These are phyloP conservation scores for Quercus tomentella DNA, from an alignment of 331 rosid genomes.

Conservation along the genomic window DNA sequence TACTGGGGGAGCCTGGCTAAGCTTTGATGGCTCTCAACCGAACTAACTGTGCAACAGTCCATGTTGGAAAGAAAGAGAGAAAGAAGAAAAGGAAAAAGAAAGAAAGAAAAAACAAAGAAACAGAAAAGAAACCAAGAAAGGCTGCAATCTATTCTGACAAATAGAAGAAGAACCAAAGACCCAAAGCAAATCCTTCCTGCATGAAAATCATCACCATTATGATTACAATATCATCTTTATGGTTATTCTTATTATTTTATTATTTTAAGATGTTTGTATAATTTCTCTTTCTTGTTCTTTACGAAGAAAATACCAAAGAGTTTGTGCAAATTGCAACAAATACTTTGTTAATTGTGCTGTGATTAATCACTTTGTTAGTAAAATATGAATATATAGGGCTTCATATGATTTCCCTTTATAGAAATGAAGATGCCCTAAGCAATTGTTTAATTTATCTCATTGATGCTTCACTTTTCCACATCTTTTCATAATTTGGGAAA, in stretches of 20 bases:
- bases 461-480: conserved; percentile 21
- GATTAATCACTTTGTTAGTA: conserved; percentile 21
- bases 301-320: conserved; percentile 53
- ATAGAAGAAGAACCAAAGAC: conserved; percentile 43
- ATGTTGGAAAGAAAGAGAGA: conserved; percentile 52
- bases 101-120: conserved; percentile 27
- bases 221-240: conserved; percentile 45
- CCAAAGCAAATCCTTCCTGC: conserved; percentile 51
- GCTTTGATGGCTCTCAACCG: conserved; percentile 38
- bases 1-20: conserved; percentile 26
- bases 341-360: conserved; percentile 31
- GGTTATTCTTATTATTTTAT: conserved; percentile 53
- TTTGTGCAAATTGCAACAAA: conserved; percentile 54
- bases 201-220: conserved; percentile 70
- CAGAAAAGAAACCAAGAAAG: conserved; percentile 36
- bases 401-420: conserved; percentile 12
- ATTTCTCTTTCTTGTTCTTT: conserved; percentile 29
- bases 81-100: conserved; percentile 24
- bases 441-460: conserved; percentile 1
- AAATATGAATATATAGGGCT: conserved; percentile 9
- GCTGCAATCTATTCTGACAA: conserved; percentile 59
- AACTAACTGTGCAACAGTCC: conserved; percentile 49
- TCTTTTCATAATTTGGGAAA: conserved; percentile 28
- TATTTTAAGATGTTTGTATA: conserved; percentile 56
- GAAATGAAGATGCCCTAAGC: conserved; percentile 28